A percentile compares a stretch with the other conserved stretches of the same genome.
phyloP scores from a whole-genome alignment of 371 early-diverging fungal genomes.

The Mucor ambiguus region DNA sequence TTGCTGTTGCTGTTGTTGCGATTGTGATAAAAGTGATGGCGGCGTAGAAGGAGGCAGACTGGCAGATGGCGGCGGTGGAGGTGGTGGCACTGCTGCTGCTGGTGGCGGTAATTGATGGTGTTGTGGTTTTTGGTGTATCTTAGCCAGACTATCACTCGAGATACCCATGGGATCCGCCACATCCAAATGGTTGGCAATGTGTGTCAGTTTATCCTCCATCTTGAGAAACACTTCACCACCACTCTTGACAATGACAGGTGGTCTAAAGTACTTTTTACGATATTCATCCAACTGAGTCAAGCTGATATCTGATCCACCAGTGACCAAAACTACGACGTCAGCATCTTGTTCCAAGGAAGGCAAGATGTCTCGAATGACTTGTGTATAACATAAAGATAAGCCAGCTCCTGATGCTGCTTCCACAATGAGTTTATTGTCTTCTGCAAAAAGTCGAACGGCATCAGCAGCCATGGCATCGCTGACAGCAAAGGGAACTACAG shows the following conservation, averaged over 20 bases:
- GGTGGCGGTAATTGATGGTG: background rate
- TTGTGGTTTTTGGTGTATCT: slow-evolving; percentile 16
- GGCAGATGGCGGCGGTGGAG: slow-evolving; percentile 19
- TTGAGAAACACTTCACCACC: slow-evolving; percentile 63
- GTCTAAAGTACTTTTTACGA: slow-evolving; percentile 49
- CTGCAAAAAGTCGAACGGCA: slow-evolving; percentile 58
- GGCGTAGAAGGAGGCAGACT: slow-evolving; percentile 27
- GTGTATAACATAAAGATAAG: slow-evolving; percentile 56
- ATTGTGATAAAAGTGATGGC: too few species aligned
- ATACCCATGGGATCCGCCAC: slow-evolving; percentile 35
- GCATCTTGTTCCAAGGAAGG: slow-evolving; percentile 51
- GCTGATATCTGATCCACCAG: slow-evolving; percentile 63
- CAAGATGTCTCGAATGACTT: slow-evolving; percentile 56
- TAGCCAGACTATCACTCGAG: slow-evolving; percentile 14
- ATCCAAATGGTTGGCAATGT: slow-evolving; percentile 32
- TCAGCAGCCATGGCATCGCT: slow-evolving; percentile 65
- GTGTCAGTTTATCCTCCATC: slow-evolving; percentile 46
- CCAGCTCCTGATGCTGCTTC: slow-evolving; percentile 66
- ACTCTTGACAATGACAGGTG: slow-evolving; percentile 60
- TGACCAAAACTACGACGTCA: slow-evolving; percentile 59
- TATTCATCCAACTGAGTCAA: slow-evolving; percentile 52
- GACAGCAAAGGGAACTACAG: slow-evolving; percentile 64
- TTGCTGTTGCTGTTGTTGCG: slow-evolving; percentile 15
- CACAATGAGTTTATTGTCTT: slow-evolving; percentile 58
- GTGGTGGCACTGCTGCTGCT: slow-evolving; percentile 9